Evolutionary conservation across 2,329 filamentous ascomycete species (phyloP).

Genomic region (Taxawa tesnikishii): DNA sequence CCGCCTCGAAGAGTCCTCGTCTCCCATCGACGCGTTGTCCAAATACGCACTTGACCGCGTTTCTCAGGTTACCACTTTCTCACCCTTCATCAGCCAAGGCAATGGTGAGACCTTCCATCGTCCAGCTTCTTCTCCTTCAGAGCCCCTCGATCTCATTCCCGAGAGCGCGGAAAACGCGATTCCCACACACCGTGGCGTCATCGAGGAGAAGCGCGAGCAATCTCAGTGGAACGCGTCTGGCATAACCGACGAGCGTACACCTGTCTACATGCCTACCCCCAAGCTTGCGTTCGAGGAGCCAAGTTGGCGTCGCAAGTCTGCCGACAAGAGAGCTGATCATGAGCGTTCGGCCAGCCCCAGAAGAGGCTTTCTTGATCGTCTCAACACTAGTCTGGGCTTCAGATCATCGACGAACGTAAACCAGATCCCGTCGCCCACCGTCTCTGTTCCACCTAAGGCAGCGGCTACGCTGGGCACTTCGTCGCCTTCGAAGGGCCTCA

Average conservation of each 20-base stretch:
- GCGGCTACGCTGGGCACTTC: conserved; percentile 22
- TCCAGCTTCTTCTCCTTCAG: neutral
- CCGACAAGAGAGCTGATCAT: conserved; percentile 8
- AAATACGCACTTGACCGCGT: conserved; percentile 7
- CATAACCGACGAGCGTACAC: conserved; percentile 18
- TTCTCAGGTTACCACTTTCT: conserved; percentile 15
- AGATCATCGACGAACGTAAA: conserved; percentile 1
- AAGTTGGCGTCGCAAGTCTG: conserved; percentile 5
- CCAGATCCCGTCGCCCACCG: conserved; percentile 1
- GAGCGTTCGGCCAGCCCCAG: conserved; percentile 23
- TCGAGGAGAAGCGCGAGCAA: conserved; percentile 27
- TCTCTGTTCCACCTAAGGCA: conserved; percentile 18
- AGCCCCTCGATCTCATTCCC: conserved; percentile 16
- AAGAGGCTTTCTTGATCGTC: conserved; percentile 26
- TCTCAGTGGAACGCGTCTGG: conserved; percentile 14
- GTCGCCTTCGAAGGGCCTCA: conserved; percentile 7
- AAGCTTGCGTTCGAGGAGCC: conserved; percentile 12
- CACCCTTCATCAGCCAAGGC: conserved; percentile 13
- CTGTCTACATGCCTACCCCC: conserved; percentile 15
- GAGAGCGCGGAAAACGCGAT: conserved; percentile 13
- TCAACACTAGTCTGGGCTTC: conserved; percentile 7
- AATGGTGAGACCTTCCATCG: conserved; percentile 4
- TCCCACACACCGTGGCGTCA: conserved; percentile 24
- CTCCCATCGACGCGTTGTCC: neutral
- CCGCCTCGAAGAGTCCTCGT: conserved; percentile 2